These are phyloP conservation scores for Taphrina pruni DNA, from an alignment of 1,139 yeast genomes.

Conservation along the genomic window DNA sequence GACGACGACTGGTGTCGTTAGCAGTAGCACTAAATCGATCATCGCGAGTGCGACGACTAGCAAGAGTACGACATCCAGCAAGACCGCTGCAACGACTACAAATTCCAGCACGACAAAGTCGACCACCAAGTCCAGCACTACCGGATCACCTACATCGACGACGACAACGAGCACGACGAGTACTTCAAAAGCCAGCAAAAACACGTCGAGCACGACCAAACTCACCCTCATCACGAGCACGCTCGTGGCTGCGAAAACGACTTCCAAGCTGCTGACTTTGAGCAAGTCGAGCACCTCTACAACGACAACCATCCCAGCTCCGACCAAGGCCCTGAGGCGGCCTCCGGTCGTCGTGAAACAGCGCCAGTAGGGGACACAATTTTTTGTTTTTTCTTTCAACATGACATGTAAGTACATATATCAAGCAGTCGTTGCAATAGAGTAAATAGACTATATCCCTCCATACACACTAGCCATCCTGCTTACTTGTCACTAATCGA, in stretches of 20 bases:
- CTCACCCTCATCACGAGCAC: neutral
- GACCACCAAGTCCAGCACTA: neutral
- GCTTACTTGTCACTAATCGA: too few species aligned
- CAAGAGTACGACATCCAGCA: too few species aligned
- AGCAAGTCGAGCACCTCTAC: neutral
- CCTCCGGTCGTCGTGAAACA: neutral
- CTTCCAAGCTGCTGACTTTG: neutral
- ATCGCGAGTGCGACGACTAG: neutral
- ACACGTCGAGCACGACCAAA: neutral
- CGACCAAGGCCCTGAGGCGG: neutral
- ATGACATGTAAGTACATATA: too few species aligned
- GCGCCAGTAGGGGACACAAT: neutral
- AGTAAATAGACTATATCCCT: too few species aligned
- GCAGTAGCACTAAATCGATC: neutral
- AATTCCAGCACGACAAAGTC: neutral
- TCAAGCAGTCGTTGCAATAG: too few species aligned
- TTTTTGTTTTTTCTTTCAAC: too few species aligned
- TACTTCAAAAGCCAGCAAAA: neutral
- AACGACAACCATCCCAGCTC: neutral
- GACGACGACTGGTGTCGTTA: neutral
- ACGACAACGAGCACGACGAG: neutral
- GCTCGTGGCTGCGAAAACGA: neutral
- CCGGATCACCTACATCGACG: neutral
- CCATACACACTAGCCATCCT: too few species aligned
- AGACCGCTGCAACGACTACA: too few species aligned